Conservation (phyloP, 805 yeast genomes). For the Starmera pachycereana region DNA sequence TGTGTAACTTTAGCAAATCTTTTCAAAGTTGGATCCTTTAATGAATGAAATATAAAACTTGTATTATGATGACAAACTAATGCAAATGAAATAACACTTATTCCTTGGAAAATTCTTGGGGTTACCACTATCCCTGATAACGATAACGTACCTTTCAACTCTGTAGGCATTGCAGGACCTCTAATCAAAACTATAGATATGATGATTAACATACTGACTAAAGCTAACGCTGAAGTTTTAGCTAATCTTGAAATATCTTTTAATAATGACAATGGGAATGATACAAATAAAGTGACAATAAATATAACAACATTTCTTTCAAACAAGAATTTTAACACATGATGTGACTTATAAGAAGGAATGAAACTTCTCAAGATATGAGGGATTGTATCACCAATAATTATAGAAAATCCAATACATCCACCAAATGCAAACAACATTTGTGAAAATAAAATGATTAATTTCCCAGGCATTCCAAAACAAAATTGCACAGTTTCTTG, state of each 20-base stretch:
- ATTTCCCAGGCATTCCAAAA: constrained; percentile 64
- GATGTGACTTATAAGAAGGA: constrained; percentile 26
- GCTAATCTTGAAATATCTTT: constrained; percentile 79
- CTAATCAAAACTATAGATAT: constrained; percentile 61
- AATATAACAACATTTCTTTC: constrained; percentile 63
- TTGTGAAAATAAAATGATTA: constrained; percentile 61
- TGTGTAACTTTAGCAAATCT: constrained; percentile 75
- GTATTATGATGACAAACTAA: constrained; percentile 95
- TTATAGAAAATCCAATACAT: constrained; percentile 85
- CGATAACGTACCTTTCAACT: constrained; percentile 38
- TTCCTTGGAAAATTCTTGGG: constrained; percentile 70
- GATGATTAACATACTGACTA: constrained; percentile 74
- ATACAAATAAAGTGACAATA: constrained; percentile 57
- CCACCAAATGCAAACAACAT: constrained; percentile 93
- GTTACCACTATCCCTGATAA: constrained; percentile 41
- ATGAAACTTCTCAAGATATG: constrained; percentile 69
- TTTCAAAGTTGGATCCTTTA: constrained; percentile 64
- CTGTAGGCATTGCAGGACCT: constrained; percentile 51
- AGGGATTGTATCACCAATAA: constrained; percentile 91
- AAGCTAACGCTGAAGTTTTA: constrained; percentile 77
- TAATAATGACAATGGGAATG: constrained; percentile 75
- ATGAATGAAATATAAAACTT: constrained; percentile 77
- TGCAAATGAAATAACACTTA: constrained; percentile 91
- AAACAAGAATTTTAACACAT: constrained; percentile 43
- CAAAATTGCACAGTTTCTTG: constrained; percentile 79